Conservation (phyloP, 768 basidiomycete species). For the Favolaschia claudopus region DNA sequence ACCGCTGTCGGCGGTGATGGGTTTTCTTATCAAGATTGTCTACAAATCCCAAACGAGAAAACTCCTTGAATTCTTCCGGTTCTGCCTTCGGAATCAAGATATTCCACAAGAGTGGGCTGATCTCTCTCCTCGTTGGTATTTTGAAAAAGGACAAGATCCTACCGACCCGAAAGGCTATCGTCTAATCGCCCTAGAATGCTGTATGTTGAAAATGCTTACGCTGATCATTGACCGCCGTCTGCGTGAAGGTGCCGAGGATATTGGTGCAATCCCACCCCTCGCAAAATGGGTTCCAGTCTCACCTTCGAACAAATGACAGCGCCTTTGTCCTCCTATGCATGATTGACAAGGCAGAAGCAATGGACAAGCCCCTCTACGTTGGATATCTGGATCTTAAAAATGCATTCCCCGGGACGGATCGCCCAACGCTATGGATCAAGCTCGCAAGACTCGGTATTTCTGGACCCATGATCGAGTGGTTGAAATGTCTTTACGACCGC, state of each 20-base stretch:
- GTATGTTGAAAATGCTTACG: constrained; percentile 29
- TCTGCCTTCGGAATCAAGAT: neutral
- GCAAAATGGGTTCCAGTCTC: constrained; percentile 4
- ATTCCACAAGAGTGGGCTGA: neutral
- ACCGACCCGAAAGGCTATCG: constrained; percentile 23
- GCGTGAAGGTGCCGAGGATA: neutral
- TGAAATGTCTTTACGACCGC: constrained; percentile 6
- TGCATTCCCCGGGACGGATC: constrained; percentile 3
- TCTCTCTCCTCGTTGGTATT: constrained; percentile 8
- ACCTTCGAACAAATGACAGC: neutral
- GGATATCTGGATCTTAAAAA: too few species aligned
- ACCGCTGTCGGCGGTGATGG: constrained; percentile 1
- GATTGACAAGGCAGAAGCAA: neutral
- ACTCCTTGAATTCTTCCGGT: neutral
- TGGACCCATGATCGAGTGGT: constrained; percentile 19
- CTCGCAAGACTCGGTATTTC: constrained; percentile 1
- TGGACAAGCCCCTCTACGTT: neutral
- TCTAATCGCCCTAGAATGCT: constrained; percentile 32
- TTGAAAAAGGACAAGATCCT: constrained; percentile 22
- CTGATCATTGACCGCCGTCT: neutral
- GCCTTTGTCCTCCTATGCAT: neutral
- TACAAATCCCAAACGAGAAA: constrained; percentile 2
- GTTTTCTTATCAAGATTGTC: constrained; percentile 2
- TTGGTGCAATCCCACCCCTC: neutral
- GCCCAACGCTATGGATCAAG: neutral